A percentile compares a stretch with the other conserved stretches of the same genome.
Conservation (phyloP, 495 filamentous ascomycete genomes). For the Aspergillus taichungensis region DNA sequence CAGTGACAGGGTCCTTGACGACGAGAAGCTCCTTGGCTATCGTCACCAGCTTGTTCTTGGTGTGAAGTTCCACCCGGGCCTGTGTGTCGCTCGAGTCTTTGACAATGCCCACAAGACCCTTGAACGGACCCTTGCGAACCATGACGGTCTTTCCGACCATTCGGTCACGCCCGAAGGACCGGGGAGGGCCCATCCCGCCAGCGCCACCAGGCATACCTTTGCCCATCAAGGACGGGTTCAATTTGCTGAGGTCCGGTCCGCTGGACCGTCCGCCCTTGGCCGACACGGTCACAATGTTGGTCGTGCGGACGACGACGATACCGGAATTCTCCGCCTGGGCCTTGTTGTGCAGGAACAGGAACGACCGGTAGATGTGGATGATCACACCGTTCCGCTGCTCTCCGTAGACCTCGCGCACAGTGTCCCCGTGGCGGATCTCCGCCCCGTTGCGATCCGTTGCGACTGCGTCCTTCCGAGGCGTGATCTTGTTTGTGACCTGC, state of each 20-base stretch:
- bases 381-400: conserved; percentile 81
- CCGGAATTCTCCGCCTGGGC: conserved; percentile 82
- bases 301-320: conserved; percentile 78
- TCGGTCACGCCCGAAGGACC: conserved; percentile 69
- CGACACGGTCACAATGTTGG: conserved; percentile 77
- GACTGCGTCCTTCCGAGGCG: conserved; percentile 68
- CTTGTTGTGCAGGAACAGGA: conserved; percentile 77
- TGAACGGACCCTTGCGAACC: conserved; percentile 74
- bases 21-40: conserved; percentile 67
- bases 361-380: conserved; percentile 83
- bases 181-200: conserved; percentile 66
- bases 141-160: conserved; percentile 84
- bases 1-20: conserved; percentile 74
- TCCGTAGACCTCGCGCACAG: conserved; percentile 80
- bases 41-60: conserved; percentile 78
- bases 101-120: conserved; percentile 89
- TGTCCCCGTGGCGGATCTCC: conserved; percentile 85
- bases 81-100: conserved; percentile 80
- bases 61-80: conserved; percentile 85
- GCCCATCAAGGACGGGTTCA: conserved; percentile 82
- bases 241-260: conserved; percentile 72
- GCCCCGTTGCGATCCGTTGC: conserved; percentile 90
- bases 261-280: conserved; percentile 74
- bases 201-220: conserved; percentile 41
- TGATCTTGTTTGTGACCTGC: conserved; percentile 80